These are phyloP conservation scores for Raddia guianensis DNA, from an alignment of 176 grass and related monocot species.

Conservation along the genomic window DNA sequence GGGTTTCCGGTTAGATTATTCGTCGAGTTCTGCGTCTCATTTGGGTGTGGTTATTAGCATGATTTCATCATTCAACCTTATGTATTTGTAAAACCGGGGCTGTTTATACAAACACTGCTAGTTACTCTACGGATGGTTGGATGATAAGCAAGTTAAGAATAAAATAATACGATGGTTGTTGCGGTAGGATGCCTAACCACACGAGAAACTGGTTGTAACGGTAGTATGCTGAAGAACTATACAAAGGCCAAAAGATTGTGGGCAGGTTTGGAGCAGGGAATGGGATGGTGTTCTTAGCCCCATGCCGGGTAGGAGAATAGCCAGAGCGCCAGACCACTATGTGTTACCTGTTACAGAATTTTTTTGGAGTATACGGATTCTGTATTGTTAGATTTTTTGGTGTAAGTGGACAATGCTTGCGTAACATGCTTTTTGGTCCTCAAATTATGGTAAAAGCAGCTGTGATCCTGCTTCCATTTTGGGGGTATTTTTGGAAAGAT, in stretches of 20 bases:
- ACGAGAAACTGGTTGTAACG: neutral
- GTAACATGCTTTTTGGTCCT: neutral
- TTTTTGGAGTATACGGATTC: neutral
- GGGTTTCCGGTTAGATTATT: neutral
- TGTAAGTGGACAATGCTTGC: neutral
- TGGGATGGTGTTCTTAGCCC: neutral
- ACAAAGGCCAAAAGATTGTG: neutral
- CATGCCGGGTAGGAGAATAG: neutral
- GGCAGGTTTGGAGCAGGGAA: neutral
- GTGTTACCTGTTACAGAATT: neutral
- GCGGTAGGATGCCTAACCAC: neutral
- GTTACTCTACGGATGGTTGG: neutral
- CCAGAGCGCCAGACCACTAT: neutral
- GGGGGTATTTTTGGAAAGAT: neutral
- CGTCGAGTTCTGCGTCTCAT: neutral
- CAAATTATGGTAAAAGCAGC: neutral
- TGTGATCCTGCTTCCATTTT: neutral
- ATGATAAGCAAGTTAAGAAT: neutral
- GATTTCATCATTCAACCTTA: neutral
- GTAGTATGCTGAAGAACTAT: neutral
- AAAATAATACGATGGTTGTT: neutral
- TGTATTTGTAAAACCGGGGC: slow-evolving; percentile 1
- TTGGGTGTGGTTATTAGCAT: neutral
- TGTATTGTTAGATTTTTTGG: neutral
- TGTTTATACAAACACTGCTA: neutral